phyloP scores from a whole-genome alignment of 768 basidiomycete genomes.

The Rhizopogon vinicolor region DNA sequence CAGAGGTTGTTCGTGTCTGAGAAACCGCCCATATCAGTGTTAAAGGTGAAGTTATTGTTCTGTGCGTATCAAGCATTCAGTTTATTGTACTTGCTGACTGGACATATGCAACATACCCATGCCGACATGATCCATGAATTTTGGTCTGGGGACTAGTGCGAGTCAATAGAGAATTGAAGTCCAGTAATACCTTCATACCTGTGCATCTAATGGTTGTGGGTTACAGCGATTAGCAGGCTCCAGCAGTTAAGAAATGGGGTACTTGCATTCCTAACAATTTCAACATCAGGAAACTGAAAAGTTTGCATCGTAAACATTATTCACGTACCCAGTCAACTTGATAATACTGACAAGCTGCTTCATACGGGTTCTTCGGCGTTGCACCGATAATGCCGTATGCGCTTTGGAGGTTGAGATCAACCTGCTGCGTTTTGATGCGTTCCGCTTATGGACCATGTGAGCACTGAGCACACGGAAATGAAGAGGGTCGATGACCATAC shows the following conservation, averaged over 20 bases:
- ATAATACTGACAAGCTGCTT: conserved; percentile 54
- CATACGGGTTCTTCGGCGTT: conserved; percentile 40
- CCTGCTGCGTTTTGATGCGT: conserved; percentile 39
- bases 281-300: conserved; percentile 1
- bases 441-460: conserved; percentile 26
- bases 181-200: conserved; percentile 12
- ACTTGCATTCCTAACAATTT: conserved; percentile 24
- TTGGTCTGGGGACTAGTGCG: conserved; percentile 57
- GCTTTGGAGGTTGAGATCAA: conserved; percentile 50
- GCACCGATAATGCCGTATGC: conserved; percentile 50
- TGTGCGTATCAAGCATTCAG: conserved; percentile 18
- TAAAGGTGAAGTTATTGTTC: conserved; percentile 62
- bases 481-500: conserved; percentile 22
- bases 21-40: conserved; percentile 50
- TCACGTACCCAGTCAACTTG: conserved; percentile 34
- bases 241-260: background rate
- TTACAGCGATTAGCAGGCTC: conserved; percentile 1
- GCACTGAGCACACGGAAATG: background rate
- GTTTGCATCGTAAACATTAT: background rate
- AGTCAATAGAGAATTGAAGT: conserved; percentile 25
- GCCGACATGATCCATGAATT: conserved; percentile 61
- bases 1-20: conserved; percentile 48
- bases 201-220: conserved; percentile 14
- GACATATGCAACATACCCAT: conserved; percentile 36
- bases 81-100: background rate